Base-by-base conservation (phyloP, 192 early-diverging fungal genomes). In the Coemansia sp. region DNA sequence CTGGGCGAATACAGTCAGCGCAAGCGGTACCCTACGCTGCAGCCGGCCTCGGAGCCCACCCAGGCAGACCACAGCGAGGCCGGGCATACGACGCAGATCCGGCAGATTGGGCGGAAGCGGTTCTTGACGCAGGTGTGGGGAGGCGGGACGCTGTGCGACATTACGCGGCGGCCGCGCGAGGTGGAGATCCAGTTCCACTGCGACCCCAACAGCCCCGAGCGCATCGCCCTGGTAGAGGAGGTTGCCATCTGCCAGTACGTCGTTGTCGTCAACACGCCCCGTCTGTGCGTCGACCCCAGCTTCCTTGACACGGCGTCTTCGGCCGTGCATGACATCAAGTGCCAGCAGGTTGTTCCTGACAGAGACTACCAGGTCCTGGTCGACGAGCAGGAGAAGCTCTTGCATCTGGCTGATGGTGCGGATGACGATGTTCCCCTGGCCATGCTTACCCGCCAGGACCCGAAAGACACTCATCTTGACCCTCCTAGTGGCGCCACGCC, bases 121-220 rank as follows among this genome's bases (percentile, higher is more conserved):
- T 87, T 80, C 44, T 56, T 92, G 29, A 75, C 83, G 17, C 80
- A 86, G 50, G 67, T 66, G 20, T 95, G 86, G 84, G 69, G 67
- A 7, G 71, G 82, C 36, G 92, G 92, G 18, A 79, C 84, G 26
- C 9, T 78, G 10, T 95, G 92, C 49, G 83, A 89, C 33, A 40
- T 85, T 5, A 94, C 84, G 5, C 73, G 82, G 2, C 62, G 72
- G 48, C 80, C 78, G 21, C 75, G 92, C 28, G 67, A 70, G 2
- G 70, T 91, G 12, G 84, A 92, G 51, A 70, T 95, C 16, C 85
- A 87, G 82, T 95, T 82, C 63, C 87, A 90, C 56, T 95, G 92
- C 60, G 82, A 81, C 41, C 44, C 69, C 5, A 59, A 79, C 22
- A 39, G 54, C 11, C 45, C 54, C 1, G 85, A 88, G 22, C 76